Base-by-base conservation (phyloP, 2,329 filamentous ascomycete species). In the Trichoderma afroharzianum region DNA sequence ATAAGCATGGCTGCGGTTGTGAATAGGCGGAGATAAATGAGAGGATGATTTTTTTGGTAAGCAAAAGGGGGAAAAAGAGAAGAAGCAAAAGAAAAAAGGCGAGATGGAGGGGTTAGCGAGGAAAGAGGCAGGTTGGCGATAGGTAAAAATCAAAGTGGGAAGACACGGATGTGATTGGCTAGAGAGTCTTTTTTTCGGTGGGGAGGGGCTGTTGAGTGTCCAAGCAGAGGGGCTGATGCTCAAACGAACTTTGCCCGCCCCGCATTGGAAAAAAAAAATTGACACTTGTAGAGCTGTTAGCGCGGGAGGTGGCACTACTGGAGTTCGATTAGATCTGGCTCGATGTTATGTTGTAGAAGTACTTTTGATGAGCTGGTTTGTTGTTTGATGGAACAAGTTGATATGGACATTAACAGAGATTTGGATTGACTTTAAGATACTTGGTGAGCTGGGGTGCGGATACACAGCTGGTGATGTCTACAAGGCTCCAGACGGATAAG, bases 1-100 rank as follows among this genome's bases (percentile, higher is more conserved):
- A 93, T 92, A 82, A 92, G 87, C 91, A 93, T 93, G 79, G 84
- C 92, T 88, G 79, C 83, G 83, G 82, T 80, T 78, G 76, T 68
- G 73, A 69, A 72, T 66, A 66, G 57, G 70, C 74, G 68, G 53
- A 73, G 53, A 63, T 18, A 58, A 33, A 68, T 18, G 59, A 24
- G 24, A 8, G 43, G 53, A 30, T 12, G 30, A 15, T 14, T 55
- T 62, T n/a, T 55, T 62, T 12, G 64, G 28, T 61, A 28, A 33
- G 28, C 12, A 15, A 39, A n/a, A 14, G 14, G 30, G 30, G 39
- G 14, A 15, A 43, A 55, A 36, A 28, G 8, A 32, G 21, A 32
- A 28, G 43, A 47, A 63, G 26, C 9, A 33, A 47, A 68, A 68
- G 28, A 61, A 30, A 30, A 68, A 50, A 15, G 30, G 43, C 15